Evolutionary conservation across 352 stramenopile genomes (phyloP).

Genomic region (Phytophthora tentaculata): DNA sequence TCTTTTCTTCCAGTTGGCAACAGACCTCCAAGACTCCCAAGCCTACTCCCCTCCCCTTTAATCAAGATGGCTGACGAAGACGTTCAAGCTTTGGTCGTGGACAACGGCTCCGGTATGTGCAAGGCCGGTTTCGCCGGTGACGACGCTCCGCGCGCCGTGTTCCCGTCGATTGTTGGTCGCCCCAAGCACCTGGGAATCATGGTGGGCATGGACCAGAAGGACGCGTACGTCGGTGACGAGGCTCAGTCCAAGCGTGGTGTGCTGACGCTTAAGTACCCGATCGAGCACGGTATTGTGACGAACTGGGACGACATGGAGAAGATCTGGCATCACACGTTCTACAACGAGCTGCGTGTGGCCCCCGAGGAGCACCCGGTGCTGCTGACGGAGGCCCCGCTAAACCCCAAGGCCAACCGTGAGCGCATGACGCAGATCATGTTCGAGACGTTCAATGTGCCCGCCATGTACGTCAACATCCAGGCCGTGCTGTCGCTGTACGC

Average conservation of each 20-base stretch:
- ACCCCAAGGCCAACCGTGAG: conserved; percentile 93
- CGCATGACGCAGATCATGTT: conserved; percentile 98
- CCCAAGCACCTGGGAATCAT: conserved; percentile 98
- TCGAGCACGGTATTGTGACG: conserved; percentile 99
- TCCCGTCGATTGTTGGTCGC: conserved; percentile 76
- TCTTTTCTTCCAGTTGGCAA: conserved; percentile 35
- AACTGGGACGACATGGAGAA: conserved; percentile 99
- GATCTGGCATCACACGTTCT: conserved; percentile 99
- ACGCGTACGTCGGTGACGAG: conserved; percentile 94
- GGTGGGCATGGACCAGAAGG: conserved; percentile 97
- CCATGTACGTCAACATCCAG: conserved; percentile 95
- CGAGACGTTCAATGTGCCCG: conserved; percentile 95
- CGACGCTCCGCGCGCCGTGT: conserved; percentile 73
- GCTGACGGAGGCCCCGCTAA: conserved; percentile 94
- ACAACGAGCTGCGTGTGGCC: conserved; percentile 96
- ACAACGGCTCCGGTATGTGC: conserved; percentile 67
- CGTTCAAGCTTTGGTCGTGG: conserved; percentile 50
- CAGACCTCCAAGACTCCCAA: conserved; percentile 32
- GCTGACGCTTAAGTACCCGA: conserved; percentile 96
- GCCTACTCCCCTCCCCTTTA: neutral
- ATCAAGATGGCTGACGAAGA: conserved; percentile 68
- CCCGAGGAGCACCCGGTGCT: conserved; percentile 98
- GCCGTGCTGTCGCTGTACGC: conserved; percentile 96
- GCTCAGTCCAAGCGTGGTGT: conserved; percentile 94
- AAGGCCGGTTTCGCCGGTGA: conserved; percentile 79